Evolutionary conservation across 345 rosid genomes (phyloP), one percentile per base, ranked within the genome.

Genomic region (Psidium guajava): DNA sequence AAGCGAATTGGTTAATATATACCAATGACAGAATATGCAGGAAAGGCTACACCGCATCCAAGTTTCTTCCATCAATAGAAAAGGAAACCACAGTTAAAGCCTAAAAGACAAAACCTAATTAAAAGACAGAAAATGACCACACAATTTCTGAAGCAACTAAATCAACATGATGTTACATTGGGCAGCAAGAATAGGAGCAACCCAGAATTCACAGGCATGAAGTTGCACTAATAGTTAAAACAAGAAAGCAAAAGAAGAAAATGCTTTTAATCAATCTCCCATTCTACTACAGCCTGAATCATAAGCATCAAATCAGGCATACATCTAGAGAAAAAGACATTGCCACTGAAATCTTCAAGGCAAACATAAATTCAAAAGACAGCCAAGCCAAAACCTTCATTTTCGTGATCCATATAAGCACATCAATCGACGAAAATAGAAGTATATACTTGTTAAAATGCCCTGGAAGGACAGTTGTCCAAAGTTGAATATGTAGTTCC

Each of bases 1-100:
- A 86, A 87, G 89, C 89, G 82, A 87, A 89, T 85, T 82, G 88
- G 75, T 28, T 90, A 86, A 50, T 80, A 51, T n/a, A 40, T 87
- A 69, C 24, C 47, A 36, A 42, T 36, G 25, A 69, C 47, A 69
- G 47, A 64, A 64, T 36, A 80, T 90, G 89, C 84, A 22, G 24
- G 88, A 69, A 36, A 69, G 25, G 25, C 25, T 5, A 14, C 73
- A 59, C 15, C 21, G 14, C 73, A 59, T 27, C 28, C 55, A 16
- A 53, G 55, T 53, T 14, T 59, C 73, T 14, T 14, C 73, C 21
- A 27, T 32, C 73, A 27, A 64, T 32, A 28, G 75, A 64, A 61
- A 61, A 64, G 16, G 44, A 28, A 28, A 64, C 12, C 22, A 15
- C 42, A 64, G 75, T 16, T 18, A 64, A 64, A 64, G 75, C 44